Evolutionary conservation across 495 filamentous ascomycete species (phyloP).

Genomic region (Aspergillus panamensis): DNA sequence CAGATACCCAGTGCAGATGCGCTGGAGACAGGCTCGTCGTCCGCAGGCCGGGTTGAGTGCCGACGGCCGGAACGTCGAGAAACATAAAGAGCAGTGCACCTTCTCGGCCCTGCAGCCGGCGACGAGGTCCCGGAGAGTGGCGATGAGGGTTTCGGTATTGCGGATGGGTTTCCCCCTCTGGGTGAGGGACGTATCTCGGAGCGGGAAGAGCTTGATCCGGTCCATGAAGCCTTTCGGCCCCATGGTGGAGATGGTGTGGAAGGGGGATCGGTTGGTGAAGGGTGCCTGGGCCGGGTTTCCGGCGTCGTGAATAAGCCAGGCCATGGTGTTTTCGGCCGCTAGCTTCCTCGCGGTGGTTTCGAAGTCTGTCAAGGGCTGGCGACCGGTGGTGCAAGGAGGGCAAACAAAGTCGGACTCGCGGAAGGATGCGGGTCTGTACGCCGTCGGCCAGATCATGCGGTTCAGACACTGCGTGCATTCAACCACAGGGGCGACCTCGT

Average conservation of each 20-base stretch:
- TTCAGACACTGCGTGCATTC: conserved; percentile 40
- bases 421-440: conserved; percentile 31
- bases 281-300: conserved; percentile 26
- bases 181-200: conserved; percentile 12
- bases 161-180: conserved; percentile 38
- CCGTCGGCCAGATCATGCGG: conserved; percentile 40
- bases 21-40: conserved; percentile 25
- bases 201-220: conserved; percentile 36
- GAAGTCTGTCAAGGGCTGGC: conserved; percentile 27
- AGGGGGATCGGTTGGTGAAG: conserved; percentile 38
- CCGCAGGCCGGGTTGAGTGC: conserved; percentile 27
- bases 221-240: conserved; percentile 27
- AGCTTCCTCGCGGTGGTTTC: conserved; percentile 32
- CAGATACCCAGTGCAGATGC: conserved; percentile 24
- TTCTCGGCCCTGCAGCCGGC: conserved; percentile 28
- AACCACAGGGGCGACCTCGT: conserved; percentile 19
- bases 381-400: conserved; percentile 30
- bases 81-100: conserved; percentile 40
- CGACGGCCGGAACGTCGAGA: conserved; percentile 26
- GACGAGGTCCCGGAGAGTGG: conserved; percentile 31
- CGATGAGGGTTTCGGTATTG: conserved; percentile 31
- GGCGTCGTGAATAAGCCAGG: conserved; percentile 39
- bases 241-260: conserved; percentile 32
- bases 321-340: conserved; percentile 30
- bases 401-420: conserved; percentile 31